A percentile compares a stretch with the other conserved stretches of the same genome.
phyloP scores from a whole-genome alignment of 2,329 filamentous ascomycete genomes.

The Neopestalotiopsis rosae region DNA sequence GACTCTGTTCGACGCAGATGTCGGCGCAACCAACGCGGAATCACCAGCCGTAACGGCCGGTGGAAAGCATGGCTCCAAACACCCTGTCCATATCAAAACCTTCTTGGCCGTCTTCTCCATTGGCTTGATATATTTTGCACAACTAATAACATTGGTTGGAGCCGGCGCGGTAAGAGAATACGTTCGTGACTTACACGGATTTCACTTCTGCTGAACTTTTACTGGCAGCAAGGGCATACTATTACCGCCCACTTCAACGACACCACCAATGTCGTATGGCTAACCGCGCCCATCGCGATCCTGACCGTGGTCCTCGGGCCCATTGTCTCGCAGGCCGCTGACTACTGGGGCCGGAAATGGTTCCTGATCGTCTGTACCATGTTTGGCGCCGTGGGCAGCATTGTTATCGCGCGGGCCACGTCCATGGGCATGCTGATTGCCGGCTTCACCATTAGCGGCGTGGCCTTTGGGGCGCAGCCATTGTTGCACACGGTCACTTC shows the following conservation, averaged over 20 bases:
- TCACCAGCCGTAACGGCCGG: not conserved
- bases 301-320: slow-evolving; percentile 41
- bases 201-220: not conserved
- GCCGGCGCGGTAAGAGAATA: slow-evolving; percentile 37
- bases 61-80: slow-evolving; percentile 1
- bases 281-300: slow-evolving; percentile 42
- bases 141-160: slow-evolving; percentile 40
- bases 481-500: slow-evolving; percentile 44
- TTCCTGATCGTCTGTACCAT: slow-evolving; percentile 42
- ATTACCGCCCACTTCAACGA: slow-evolving; percentile 35
- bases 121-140: slow-evolving; percentile 42
- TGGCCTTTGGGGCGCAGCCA: slow-evolving; percentile 43
- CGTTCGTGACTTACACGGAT: not conserved
- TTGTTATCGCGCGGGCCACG: slow-evolving; percentile 42
- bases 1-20: not conserved
- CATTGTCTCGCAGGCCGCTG: slow-evolving; percentile 44
- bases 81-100: slow-evolving; percentile 39
- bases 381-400: slow-evolving; percentile 39
- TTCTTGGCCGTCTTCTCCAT: slow-evolving; percentile 41
- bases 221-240: slow-evolving; percentile 36
- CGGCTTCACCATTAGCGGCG: slow-evolving; percentile 41
- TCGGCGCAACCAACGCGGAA: not conserved
- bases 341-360: slow-evolving; percentile 49
- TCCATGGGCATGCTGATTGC: slow-evolving; percentile 42
- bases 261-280: slow-evolving; percentile 36